Conservation (phyloP, 2,329 filamentous ascomycete genomes). For the Phyllachora maydis region DNA sequence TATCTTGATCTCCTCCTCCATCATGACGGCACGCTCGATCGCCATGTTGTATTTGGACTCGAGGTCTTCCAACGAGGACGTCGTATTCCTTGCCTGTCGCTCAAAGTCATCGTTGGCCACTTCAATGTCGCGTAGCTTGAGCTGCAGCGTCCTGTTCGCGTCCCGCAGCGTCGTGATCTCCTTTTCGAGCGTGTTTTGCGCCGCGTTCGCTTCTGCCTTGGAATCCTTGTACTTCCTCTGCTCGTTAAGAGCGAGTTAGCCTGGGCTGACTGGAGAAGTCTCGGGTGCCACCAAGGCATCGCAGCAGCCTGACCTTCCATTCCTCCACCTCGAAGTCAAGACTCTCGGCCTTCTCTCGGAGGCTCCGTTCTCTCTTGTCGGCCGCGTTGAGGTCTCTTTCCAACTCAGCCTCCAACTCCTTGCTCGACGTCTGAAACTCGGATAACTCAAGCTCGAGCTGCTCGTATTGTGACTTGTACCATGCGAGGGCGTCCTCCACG, state of each 20-base stretch:
- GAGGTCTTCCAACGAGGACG: conserved; percentile 86
- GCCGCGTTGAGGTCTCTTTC: conserved; percentile 93
- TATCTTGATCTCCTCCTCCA: conserved; percentile 84
- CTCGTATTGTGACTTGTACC: conserved; percentile 95
- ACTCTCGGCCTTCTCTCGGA: conserved; percentile 74
- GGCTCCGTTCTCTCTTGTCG: conserved; percentile 72
- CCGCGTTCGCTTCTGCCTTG: conserved; percentile 67
- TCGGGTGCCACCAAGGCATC: not conserved
- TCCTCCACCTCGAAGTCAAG: conserved; percentile 83
- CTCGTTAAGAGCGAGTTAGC: not conserved
- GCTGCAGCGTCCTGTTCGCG: conserved; percentile 56
- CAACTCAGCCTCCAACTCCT: conserved; percentile 81
- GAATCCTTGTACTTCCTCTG: conserved; percentile 93
- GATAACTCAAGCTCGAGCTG: conserved; percentile 76
- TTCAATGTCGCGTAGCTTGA: conserved; percentile 82
- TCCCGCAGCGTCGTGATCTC: conserved; percentile 88
- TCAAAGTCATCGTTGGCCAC: conserved; percentile 98
- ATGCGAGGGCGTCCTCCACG: conserved; percentile 59
- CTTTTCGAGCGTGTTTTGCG: conserved; percentile 77
- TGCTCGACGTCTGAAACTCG: conserved; percentile 86
- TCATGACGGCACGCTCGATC: conserved; percentile 77
- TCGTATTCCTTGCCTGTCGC: conserved; percentile 85
- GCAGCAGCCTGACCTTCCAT: conserved; percentile 65
- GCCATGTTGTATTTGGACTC: conserved; percentile 93
- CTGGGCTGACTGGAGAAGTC: not conserved